A percentile compares a stretch with the other conserved stretches of the same genome.
Conservation (phyloP, 768 basidiomycete species). For the Rhodosporidiobolus odoratus region DNA sequence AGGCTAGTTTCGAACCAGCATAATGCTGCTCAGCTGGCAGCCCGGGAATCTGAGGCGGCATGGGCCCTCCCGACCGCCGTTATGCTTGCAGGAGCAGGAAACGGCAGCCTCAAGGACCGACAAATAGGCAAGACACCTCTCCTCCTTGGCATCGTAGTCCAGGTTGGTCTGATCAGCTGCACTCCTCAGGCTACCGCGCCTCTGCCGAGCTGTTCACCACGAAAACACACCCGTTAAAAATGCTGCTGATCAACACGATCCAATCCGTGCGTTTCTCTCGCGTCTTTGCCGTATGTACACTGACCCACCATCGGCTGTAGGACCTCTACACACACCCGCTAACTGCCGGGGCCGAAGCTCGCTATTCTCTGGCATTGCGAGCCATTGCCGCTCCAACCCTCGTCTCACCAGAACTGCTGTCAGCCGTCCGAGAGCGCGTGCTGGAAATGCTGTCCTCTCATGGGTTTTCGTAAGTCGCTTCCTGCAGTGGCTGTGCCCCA, state of each 20-base stretch:
- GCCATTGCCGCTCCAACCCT: constrained; percentile 7
- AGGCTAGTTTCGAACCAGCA: neutral
- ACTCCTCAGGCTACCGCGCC: constrained; percentile 21
- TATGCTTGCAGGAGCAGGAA: constrained; percentile 15
- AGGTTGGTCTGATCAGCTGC: neutral
- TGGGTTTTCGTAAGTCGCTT: neutral
- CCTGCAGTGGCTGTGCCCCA: neutral
- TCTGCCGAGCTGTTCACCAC: constrained; percentile 26
- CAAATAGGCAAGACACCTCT: constrained; percentile 6
- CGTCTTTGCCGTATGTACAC: accelerated
- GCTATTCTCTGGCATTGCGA: neutral
- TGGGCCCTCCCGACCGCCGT: constrained; percentile 12
- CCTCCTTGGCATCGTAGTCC: too few relatives aligned
- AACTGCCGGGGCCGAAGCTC: neutral
- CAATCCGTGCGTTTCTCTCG: neutral
- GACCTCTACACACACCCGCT: constrained; percentile 1
- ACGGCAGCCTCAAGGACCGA: neutral
- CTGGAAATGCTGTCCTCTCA: constrained; percentile 1
- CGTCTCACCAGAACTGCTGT: neutral
- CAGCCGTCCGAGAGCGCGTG: constrained; percentile 13
- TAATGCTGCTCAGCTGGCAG: neutral
- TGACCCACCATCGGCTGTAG: neutral
- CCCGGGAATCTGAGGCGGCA: neutral
- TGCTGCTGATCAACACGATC: constrained; percentile 32
- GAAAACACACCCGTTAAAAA: constrained; percentile 16